These are phyloP conservation scores for Hsuehochloa calcarea DNA, from an alignment of 176 grass and related monocot species.

Conservation along the genomic window DNA sequence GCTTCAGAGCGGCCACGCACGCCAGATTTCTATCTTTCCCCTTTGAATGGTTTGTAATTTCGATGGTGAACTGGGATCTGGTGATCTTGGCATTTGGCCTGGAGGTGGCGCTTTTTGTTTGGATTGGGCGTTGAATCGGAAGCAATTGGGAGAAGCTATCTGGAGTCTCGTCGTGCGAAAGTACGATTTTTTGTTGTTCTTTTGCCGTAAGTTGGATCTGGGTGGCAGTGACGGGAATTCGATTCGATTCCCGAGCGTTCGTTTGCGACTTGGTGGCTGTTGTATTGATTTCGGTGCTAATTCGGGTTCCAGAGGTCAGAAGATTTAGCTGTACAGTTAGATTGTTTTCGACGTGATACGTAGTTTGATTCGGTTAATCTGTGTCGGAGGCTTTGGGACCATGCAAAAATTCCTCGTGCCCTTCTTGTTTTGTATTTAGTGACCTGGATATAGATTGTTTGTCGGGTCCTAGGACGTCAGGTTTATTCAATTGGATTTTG, in stretches of 20 bases:
- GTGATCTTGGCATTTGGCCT: constrained; percentile 6
- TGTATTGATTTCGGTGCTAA: not conserved
- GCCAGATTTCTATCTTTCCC: no score
- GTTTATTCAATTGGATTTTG: constrained; percentile 14
- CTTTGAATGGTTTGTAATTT: not conserved
- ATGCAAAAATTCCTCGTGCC: no score
- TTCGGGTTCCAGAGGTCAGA: not conserved
- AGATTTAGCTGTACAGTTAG: not conserved
- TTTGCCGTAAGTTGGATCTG: constrained; percentile 7
- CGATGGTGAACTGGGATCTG: constrained; percentile 30
- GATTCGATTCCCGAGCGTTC: not conserved
- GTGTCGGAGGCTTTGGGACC: not conserved
- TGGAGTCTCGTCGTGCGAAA: not conserved
- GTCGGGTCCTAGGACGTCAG: not conserved
- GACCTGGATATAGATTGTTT: constrained; percentile 24
- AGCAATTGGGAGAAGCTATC: not conserved
- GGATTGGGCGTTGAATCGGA: not conserved
- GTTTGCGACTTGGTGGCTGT: not conserved
- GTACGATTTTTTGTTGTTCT: not conserved
- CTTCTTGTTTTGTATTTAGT: no score
- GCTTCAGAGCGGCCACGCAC: not conserved
- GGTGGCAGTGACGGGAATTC: not conserved
- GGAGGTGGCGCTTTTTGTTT: not conserved
- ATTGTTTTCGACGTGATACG: not conserved
- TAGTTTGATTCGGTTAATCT: not conserved